These are phyloP conservation scores for Exserohilum turcica DNA, from an alignment of 2,329 filamentous ascomycete species.

Conservation along the genomic window DNA sequence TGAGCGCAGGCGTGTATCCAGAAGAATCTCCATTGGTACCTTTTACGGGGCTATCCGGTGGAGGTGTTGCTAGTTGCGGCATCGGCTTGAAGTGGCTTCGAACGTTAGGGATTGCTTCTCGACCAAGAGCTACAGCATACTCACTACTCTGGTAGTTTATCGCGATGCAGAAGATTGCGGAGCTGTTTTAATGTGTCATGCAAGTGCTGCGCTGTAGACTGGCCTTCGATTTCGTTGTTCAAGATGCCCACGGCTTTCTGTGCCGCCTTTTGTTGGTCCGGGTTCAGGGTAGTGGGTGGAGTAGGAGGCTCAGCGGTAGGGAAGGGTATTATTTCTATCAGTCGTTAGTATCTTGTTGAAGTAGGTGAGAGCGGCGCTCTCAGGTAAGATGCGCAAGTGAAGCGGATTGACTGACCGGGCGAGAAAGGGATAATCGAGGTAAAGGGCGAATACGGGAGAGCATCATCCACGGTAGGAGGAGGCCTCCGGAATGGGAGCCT, in stretches of 20 bases:
- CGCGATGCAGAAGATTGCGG: slow-evolving; percentile 71
- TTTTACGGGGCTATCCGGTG: slow-evolving; percentile 34
- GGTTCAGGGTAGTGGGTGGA: slow-evolving; percentile 43
- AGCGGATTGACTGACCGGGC: slow-evolving; percentile 61
- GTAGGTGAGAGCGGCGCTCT: slow-evolving; percentile 24
- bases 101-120: slow-evolving; percentile 16
- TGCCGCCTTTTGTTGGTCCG: slow-evolving; percentile 56
- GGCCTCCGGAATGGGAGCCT: slow-evolving; percentile 44
- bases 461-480: slow-evolving; percentile 68
- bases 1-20: slow-evolving; percentile 43
- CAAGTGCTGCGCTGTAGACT: slow-evolving; percentile 66
- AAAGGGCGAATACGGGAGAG: slow-evolving; percentile 80
- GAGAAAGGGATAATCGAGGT: slow-evolving; percentile 80
- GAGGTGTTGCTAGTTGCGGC: slow-evolving; percentile 38
- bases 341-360: slow-evolving; percentile 21
- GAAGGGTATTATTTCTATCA: slow-evolving; percentile 53
- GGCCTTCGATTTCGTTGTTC: slow-evolving; percentile 69
- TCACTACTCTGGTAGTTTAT: slow-evolving; percentile 73
- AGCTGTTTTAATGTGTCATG: slow-evolving; percentile 76
- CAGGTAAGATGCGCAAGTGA: slow-evolving; percentile 20
- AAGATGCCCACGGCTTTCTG: slow-evolving; percentile 66
- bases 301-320: slow-evolving; percentile 50
- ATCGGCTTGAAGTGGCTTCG: slow-evolving; percentile 41
- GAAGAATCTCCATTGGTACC: slow-evolving; percentile 27
- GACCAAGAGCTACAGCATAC: slow-evolving; percentile 26